Base-by-base conservation (phyloP, 495 filamentous ascomycete species). In the Podospora comata region DNA sequence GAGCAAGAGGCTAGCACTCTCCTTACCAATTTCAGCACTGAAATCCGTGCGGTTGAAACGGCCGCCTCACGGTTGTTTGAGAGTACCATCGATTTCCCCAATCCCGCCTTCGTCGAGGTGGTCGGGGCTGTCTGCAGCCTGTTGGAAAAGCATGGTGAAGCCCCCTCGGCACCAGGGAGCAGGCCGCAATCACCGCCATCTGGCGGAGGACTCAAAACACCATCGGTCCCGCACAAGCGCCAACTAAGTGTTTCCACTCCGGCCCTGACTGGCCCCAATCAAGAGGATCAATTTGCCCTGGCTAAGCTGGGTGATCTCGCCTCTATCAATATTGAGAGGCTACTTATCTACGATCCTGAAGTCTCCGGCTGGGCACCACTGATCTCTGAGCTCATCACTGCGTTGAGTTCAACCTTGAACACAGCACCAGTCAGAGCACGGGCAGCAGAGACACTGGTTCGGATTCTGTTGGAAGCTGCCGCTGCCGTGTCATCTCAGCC, bases 51-150 rank as follows among this genome's bases (percentile, higher is more conserved):
- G 26, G 94, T 97, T 2, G 91, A 97, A 74, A 85, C 88, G n/a
- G 96, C 94, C 3, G 91, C 93, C 2, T 86, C 87, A 3, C 89
- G 94, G 67, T 82, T 99, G 67, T 89, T 97, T 67, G 94, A 98
- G 78, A 94, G 91, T 70, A 97, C 93, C 0, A 83, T 87, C 60
- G 93, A 97, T 70, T 96, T 94, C 70, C 92, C 94, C 0, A 91
- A 92, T 73, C 79, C 85, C 30, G 82, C 93, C 0, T 98, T 97
- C 67, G 80, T 89, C n/a, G 86, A 90, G 60, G 85, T 97, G 5
- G 81, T 97, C 4, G 79, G 81, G 55, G 90, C 93, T 1, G 83
- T 97, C 4, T 91, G 92, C 74, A 82, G 85, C 58, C 81, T 92
- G 26, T 84, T 90, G 30, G 79, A 85, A 56, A 81, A 80, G 13